Evolutionary conservation across 139 green algal species (phyloP).

Genomic region (Coelastrella sp.): DNA sequence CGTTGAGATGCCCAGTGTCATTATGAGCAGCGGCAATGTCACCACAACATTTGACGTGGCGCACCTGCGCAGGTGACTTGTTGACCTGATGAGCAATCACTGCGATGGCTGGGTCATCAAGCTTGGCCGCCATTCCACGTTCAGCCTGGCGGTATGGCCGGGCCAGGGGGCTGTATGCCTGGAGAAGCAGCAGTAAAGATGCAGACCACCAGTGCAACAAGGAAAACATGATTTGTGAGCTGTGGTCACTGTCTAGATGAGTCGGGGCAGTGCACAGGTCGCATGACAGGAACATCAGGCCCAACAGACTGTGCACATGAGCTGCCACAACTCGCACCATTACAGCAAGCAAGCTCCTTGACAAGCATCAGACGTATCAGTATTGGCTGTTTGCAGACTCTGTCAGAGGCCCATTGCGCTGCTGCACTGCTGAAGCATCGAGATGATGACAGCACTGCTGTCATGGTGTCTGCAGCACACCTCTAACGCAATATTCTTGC

Average conservation of each 20-base stretch:
- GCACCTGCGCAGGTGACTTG: slow-evolving; percentile 61
- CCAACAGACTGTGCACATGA: no score
- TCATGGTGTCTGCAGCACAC: slow-evolving; percentile 21
- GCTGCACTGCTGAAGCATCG: not conserved
- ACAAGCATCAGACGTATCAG: no score
- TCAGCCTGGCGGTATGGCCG: slow-evolving; percentile 29
- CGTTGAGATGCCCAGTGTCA: not conserved
- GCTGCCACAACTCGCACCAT: no score
- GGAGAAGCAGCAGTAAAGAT: slow-evolving; percentile 16
- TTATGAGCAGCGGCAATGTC: no score
- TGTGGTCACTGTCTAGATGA: not conserved
- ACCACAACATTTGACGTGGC: no score
- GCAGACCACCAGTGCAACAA: not conserved
- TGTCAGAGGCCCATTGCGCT: no score
- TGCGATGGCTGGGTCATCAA: slow-evolving; percentile 46
- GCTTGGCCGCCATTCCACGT: not conserved
- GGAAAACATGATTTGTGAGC: not conserved
- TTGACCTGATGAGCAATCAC: slow-evolving; percentile 48
- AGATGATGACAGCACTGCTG: not conserved
- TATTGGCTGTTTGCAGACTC: no score
- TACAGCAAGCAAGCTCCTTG: no score
- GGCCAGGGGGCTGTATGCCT: slow-evolving; percentile 61
- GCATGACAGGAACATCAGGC: no score
- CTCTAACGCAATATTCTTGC: slow-evolving; percentile 59
- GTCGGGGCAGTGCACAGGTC: no score